Evolutionary conservation across 345 rosid species (phyloP).

Genomic region (Rhodamnia argentea): DNA sequence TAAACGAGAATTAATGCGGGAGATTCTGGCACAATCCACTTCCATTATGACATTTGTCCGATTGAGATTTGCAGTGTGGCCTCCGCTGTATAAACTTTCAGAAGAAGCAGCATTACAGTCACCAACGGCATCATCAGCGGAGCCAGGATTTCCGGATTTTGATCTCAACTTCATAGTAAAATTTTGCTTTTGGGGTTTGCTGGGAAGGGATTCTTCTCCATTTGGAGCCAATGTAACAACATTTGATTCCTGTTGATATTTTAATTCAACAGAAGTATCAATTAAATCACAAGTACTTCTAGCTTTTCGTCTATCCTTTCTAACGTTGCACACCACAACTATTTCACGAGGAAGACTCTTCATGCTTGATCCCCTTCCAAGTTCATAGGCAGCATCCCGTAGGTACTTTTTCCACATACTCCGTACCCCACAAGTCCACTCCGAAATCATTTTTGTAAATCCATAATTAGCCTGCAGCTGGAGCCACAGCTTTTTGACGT

Average conservation of each 20-base stretch:
- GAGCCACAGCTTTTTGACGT: slow-evolving; percentile 23
- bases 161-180: not conserved
- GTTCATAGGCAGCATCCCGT: slow-evolving; percentile 14
- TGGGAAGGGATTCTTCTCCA: not conserved
- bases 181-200: not conserved
- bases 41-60: not conserved
- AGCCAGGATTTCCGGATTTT: not conserved
- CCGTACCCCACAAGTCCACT: slow-evolving; percentile 25
- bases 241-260: not conserved
- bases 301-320: slow-evolving; percentile 1
- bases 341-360: slow-evolving; percentile 7
- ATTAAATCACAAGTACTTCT: not conserved
- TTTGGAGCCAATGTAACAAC: not conserved
- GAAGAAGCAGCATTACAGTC: not conserved
- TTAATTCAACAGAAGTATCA: not conserved
- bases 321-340: slow-evolving; percentile 2
- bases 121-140: not conserved
- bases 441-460: slow-evolving; percentile 27
- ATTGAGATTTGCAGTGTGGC: not conserved
- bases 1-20: not conserved
- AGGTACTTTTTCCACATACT: slow-evolving; percentile 23
- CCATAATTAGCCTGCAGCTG: slow-evolving; percentile 21
- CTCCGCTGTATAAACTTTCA: not conserved
- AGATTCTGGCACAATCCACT: not conserved
- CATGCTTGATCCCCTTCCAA: slow-evolving; percentile 2